Percentiles rank a stretch among this genome's conserved stretches.
Evolutionary conservation across 208 protist species (phyloP).

Genomic region (Herpetomonas tarakana): DNA sequence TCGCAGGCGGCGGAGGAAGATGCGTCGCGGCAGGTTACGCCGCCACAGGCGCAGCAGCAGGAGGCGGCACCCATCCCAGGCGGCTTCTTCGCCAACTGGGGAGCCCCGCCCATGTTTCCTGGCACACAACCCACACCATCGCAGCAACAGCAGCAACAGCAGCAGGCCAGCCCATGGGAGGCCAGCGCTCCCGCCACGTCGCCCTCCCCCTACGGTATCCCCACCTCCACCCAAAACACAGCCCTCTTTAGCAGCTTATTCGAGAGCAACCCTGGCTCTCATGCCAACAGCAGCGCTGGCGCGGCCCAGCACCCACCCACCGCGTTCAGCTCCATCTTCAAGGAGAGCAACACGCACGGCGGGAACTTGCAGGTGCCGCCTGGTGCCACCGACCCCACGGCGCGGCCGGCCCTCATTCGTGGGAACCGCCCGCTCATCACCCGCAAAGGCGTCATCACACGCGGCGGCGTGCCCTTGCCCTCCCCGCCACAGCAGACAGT

Average conservation of each 20-base stretch:
- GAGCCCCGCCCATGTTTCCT: constrained; percentile 1
- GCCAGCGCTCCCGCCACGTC: too few species aligned
- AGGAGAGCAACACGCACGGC: not conserved
- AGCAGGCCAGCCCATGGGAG: too few species aligned
- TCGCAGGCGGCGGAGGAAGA: not conserved
- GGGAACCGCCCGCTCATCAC: constrained; percentile 27
- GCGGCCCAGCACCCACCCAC: not conserved
- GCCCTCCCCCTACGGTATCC: constrained; percentile 6
- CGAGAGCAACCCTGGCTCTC: not conserved
- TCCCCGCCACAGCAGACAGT: not conserved
- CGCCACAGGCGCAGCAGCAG: constrained; percentile 3
- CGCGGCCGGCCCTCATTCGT: not conserved
- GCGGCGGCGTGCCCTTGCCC: not conserved
- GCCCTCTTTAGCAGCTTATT: constrained; percentile 11
- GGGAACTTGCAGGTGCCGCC: not conserved
- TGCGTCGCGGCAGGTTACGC: not conserved
- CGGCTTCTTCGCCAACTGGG: constrained; percentile 2
- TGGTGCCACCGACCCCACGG: not conserved
- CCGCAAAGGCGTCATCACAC: constrained; percentile 23
- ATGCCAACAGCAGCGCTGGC: constrained; percentile 13
- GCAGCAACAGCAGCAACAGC: too few species aligned
- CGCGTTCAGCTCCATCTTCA: not conserved
- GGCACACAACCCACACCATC: not conserved
- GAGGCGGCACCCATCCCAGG: constrained; percentile 1
- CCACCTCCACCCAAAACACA: constrained; percentile 5